Evolutionary conservation across 768 basidiomycete genomes (phyloP).

Genomic region (Lactarius indigo): DNA sequence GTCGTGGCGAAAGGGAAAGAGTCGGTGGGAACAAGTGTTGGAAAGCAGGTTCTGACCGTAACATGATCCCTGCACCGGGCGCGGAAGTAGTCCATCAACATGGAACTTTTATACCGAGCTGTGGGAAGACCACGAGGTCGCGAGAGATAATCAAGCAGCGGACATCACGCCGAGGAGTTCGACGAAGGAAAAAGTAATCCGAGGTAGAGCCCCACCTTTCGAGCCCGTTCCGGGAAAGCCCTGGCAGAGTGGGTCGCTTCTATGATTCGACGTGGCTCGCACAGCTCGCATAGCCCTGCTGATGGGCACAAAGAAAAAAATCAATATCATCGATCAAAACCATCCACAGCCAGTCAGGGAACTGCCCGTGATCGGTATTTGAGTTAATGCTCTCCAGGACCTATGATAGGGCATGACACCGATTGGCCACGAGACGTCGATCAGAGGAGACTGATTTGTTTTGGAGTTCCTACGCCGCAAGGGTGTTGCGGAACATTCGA

Average conservation of each 20-base stretch:
- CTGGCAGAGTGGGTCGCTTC: too few relatives aligned
- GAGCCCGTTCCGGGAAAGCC: too few relatives aligned
- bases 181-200: background rate
- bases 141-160: background rate
- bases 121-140: background rate
- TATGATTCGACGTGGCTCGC: background rate
- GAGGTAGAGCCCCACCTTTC: too few relatives aligned
- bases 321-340: constrained; percentile 16
- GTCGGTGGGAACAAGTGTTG: background rate
- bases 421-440: background rate
- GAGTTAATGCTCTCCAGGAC: background rate
- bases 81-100: background rate
- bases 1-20: background rate
- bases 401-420: too few relatives aligned
- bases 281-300: constrained; percentile 3
- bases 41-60: background rate
- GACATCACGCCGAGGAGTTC: background rate
- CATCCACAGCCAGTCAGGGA: background rate
- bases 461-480: background rate
- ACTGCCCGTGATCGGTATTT: background rate
- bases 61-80: background rate
- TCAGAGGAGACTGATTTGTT: background rate
- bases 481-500: background rate
- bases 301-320: background rate
- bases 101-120: background rate